phyloP scores from a whole-genome alignment of 106 monocot genomes.

The Platanthera guangdongensis region DNA sequence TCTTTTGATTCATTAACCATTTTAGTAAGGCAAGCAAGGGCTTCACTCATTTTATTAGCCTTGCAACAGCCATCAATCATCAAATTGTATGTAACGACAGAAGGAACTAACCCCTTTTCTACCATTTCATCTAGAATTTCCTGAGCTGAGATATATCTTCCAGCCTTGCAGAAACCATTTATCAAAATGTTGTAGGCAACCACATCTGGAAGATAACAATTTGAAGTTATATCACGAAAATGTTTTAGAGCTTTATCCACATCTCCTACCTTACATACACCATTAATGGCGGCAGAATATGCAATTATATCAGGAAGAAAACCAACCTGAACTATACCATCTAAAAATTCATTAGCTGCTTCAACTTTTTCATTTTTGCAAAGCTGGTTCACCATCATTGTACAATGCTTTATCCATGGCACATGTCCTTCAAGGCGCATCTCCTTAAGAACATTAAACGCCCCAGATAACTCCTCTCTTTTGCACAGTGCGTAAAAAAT shows the following conservation, averaged over 20 bases:
- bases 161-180: slow-evolving; percentile 70
- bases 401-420: slow-evolving; percentile 81
- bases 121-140: slow-evolving; percentile 60
- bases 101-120: slow-evolving; percentile 54
- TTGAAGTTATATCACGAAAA: slow-evolving; percentile 42
- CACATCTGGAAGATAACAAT: slow-evolving; percentile 56
- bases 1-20: slow-evolving; percentile 36
- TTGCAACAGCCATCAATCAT: slow-evolving; percentile 84
- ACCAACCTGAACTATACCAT: slow-evolving; percentile 54
- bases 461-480: slow-evolving; percentile 27
- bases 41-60: slow-evolving; percentile 36
- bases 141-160: slow-evolving; percentile 43
- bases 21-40: slow-evolving; percentile 33
- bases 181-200: slow-evolving; percentile 83
- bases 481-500: slow-evolving; percentile 57
- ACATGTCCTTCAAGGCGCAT: slow-evolving; percentile 52
- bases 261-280: slow-evolving; percentile 43
- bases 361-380: slow-evolving; percentile 41
- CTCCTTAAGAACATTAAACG: slow-evolving; percentile 49
- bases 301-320: slow-evolving; percentile 72
- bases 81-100: slow-evolving; percentile 61
- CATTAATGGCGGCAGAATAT: slow-evolving; percentile 66
- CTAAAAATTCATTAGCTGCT: slow-evolving; percentile 49
- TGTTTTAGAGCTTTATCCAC: slow-evolving; percentile 42
- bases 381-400: slow-evolving; percentile 50